A percentile compares a stretch with the other conserved stretches of the same genome.
phyloP scores from a whole-genome alignment of 805 yeast genomes.

The Suhomyces sp. region DNA sequence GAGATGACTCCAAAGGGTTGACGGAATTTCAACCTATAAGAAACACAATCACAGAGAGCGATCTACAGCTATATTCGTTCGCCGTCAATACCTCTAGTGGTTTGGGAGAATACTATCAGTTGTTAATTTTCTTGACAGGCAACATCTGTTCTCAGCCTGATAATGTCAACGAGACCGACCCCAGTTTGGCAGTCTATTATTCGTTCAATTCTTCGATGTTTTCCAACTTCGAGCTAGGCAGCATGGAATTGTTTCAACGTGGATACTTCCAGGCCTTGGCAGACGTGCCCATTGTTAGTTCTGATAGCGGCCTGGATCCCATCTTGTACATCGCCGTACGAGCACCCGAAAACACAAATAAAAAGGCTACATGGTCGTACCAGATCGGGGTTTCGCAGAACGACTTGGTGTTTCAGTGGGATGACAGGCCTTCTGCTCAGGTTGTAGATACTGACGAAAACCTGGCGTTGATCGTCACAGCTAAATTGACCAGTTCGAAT shows the following conservation, averaged over 20 bases:
- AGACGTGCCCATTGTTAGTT: constrained; percentile 23
- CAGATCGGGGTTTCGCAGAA: constrained; percentile 64
- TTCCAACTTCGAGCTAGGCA: constrained; percentile 22
- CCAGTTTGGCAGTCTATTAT: constrained; percentile 35
- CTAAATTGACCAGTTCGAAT: constrained; percentile 35
- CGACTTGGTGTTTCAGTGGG: constrained; percentile 70
- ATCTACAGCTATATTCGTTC: constrained; percentile 42
- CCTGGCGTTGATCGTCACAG: constrained; percentile 65
- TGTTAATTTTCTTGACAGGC: constrained; percentile 49
- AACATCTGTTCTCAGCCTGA: constrained; percentile 40
- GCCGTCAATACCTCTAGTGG: constrained; percentile 44
- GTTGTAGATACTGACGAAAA: constrained; percentile 69
- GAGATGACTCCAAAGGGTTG: constrained; percentile 22
- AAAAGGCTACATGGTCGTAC: constrained; percentile 51
- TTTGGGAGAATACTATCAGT: constrained; percentile 44
- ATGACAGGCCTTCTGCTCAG: constrained; percentile 49
- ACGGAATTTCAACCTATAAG: constrained; percentile 37
- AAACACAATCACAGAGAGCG: constrained; percentile 33
- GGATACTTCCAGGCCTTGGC: constrained; percentile 42
- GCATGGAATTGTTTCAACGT: constrained; percentile 26
- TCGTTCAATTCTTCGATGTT: constrained; percentile 38
- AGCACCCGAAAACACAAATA: constrained; percentile 39
- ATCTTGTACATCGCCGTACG: constrained; percentile 37
- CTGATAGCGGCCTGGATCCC: constrained; percentile 10
- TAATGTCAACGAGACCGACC: constrained; percentile 18